A percentile compares a stretch with the other conserved stretches of the same genome.
Evolutionary conservation across 1,284 basidiomycete species (phyloP).

Genomic region (Laetiporus sulphureus): DNA sequence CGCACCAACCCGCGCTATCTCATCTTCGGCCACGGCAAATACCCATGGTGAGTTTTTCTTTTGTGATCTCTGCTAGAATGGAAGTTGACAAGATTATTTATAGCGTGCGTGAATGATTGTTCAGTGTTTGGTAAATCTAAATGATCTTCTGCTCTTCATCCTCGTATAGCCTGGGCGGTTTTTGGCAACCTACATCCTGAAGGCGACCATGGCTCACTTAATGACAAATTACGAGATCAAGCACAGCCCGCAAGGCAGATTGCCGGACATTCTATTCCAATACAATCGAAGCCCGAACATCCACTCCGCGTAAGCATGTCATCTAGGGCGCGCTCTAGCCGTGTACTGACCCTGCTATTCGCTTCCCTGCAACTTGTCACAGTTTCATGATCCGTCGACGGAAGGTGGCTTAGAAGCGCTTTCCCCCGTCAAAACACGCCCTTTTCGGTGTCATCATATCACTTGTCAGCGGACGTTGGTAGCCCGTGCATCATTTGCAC

Average conservation of each 20-base stretch:
- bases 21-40: slow-evolving; percentile 14
- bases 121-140: no score
- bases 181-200: slow-evolving; percentile 15
- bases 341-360: not conserved
- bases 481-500: no score
- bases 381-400: slow-evolving; percentile 8
- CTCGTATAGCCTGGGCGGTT: slow-evolving; percentile 15
- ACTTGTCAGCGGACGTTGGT: no score
- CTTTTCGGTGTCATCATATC: no score
- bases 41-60: slow-evolving; percentile 14
- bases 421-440: no score
- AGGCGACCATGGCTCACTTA: slow-evolving; percentile 17
- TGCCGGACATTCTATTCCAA: slow-evolving; percentile 3
- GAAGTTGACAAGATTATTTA: not conserved
- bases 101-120: no score
- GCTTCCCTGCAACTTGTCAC: not conserved
- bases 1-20: slow-evolving; percentile 12
- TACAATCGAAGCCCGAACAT: slow-evolving; percentile 7
- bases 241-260: slow-evolving; percentile 2
- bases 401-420: slow-evolving; percentile 5
- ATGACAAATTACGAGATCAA: slow-evolving; percentile 18
- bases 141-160: not conserved
- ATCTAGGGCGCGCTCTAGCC: no score
- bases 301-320: slow-evolving; percentile 1
- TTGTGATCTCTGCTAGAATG: not conserved